Evolutionary conservation across 768 basidiomycete species (phyloP), one percentile per base, ranked within the genome.

Genomic region (Mycena filopes): DNA sequence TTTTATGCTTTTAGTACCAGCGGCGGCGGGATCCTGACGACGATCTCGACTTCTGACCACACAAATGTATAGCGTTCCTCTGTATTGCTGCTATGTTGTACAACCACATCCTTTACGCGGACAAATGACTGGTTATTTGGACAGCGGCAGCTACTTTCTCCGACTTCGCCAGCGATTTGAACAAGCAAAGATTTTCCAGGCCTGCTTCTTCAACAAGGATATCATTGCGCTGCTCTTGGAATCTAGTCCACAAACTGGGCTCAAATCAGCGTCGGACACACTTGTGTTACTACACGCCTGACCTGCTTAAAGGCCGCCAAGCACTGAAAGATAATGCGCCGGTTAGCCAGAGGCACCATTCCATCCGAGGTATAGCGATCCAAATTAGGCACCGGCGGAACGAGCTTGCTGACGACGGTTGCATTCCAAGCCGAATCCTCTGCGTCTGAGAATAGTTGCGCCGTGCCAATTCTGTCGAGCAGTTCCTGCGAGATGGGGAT

Each of bases 1-100:
- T 31, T 29, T 36, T 10, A 36, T 36, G 16, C 60, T 56, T 38
- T 21, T 56, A 28, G 88, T 89, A 84, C 75, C 87, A 90, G 74
- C 84, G 89, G 69, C 81, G 89, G 75, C 87, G 84, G 74, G 89
- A 87, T 60, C 76, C 85, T 8, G 89, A 90, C 63, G 90, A 91
- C 69, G 88, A 91, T 49, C 84, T 89, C 60, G 90, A 91, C 71
- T 75, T 85, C 50, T 84, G 66, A 79, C 28, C 36, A 48, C 45
- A 18, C 28, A 25, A 43, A 55, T 55, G 41, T 42, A 21, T 53
- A 29, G 46, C 33, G 46, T 45, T 45, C 28, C 25, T 28, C 50
- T 63, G 62, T 63, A 63, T 63, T 57, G 48, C 62, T 57, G 48
- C 62, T 63, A 63, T 49, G 49, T 20, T 63, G 62, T 63, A 63